A percentile compares a stretch with the other conserved stretches of the same genome.
Evolutionary conservation across 768 basidiomycete species (phyloP).

Genomic region (Tylopilus vinaceipallidus): DNA sequence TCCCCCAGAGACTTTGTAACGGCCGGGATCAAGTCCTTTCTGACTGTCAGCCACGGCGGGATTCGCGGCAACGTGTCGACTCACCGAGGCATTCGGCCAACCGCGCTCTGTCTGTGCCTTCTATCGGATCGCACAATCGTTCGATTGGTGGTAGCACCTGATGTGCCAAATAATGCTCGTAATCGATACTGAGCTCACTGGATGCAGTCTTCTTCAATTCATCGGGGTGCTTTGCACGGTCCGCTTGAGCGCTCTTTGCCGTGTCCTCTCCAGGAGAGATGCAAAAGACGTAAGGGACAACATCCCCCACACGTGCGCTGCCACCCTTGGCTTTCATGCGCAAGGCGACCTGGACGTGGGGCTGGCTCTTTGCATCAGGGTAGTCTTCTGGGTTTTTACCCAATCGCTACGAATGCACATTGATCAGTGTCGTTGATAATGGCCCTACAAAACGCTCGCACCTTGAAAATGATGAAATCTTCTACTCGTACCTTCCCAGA

Average conservation of each 20-base stretch:
- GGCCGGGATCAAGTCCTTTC: constrained; percentile 58
- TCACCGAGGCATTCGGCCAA: constrained; percentile 93
- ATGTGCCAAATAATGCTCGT: constrained; percentile 85
- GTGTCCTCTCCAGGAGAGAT: constrained; percentile 67
- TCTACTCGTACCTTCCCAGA: constrained; percentile 80
- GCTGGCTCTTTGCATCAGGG: constrained; percentile 91
- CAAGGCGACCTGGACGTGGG: constrained; percentile 95
- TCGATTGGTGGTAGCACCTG: constrained; percentile 95
- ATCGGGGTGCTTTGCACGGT: constrained; percentile 90
- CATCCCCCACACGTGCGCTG: constrained; percentile 82
- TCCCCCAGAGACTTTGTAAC: constrained; percentile 45
- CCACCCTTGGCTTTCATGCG: constrained; percentile 84
- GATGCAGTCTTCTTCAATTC: constrained; percentile 72
- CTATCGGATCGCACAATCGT: constrained; percentile 93
- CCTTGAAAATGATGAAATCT: constrained; percentile 94
- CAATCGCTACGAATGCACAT: constrained; percentile 57
- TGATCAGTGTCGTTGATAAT: neutral
- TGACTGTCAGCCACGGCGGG: neutral
- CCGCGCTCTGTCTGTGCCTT: constrained; percentile 89
- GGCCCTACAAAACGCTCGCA: constrained; percentile 29
- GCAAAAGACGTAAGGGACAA: constrained; percentile 96
- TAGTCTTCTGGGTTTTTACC: constrained; percentile 98
- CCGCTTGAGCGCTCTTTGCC: constrained; percentile 78
- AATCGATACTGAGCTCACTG: constrained; percentile 72
- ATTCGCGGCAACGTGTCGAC: constrained; percentile 13